Evolutionary conservation across 345 rosid species (phyloP).

Genomic region (Eucalyptus polyanthemos): DNA sequence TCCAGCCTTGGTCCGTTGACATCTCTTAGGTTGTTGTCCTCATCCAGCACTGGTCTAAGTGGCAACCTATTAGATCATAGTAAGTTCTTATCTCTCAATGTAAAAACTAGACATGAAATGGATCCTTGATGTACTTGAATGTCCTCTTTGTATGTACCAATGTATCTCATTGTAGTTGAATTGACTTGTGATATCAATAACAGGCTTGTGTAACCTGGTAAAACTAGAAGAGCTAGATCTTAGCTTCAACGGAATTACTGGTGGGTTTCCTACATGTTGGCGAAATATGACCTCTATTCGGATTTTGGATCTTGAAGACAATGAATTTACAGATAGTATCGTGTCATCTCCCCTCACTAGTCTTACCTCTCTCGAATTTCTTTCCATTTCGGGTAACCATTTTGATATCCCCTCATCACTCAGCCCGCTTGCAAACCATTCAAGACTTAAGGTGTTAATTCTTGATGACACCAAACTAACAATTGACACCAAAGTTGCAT

Average conservation of each 20-base stretch:
- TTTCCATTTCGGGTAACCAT: background rate
- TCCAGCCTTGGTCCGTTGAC: background rate
- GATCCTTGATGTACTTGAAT: too few species aligned
- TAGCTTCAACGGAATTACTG: accelerated
- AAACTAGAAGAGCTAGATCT: background rate
- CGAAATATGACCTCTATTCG: background rate
- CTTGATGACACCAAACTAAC: background rate
- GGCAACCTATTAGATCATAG: background rate
- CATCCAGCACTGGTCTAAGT: accelerated
- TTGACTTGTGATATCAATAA: too few species aligned
- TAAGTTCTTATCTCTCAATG: background rate
- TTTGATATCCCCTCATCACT: background rate
- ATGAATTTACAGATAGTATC: accelerated
- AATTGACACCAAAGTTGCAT: background rate
- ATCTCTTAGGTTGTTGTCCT: background rate
- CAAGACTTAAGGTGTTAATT: background rate
- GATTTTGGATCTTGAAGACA: accelerated
- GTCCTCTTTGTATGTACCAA: too few species aligned
- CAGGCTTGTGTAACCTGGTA: background rate
- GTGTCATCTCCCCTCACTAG: background rate
- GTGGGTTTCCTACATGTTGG: background rate
- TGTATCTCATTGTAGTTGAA: too few species aligned
- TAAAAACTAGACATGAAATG: background rate
- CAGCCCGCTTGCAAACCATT: background rate
- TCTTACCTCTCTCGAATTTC: background rate